Evolutionary conservation across 768 basidiomycete species (phyloP).

Genomic region (Podaxis pistillaris): DNA sequence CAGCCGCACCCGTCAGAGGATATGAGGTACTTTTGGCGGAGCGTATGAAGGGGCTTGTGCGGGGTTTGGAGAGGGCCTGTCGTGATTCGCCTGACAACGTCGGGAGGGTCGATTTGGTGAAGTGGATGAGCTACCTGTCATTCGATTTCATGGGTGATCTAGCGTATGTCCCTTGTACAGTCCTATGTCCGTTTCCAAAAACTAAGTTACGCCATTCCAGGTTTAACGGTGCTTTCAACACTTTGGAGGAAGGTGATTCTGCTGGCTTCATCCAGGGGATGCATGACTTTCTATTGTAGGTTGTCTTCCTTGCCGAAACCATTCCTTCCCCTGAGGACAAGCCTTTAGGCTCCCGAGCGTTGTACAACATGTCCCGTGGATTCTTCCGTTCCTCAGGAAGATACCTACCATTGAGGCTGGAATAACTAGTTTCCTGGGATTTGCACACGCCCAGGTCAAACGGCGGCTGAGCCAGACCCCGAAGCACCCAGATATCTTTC

Average conservation of each 20-base stretch:
- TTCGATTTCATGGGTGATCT: slow-evolving; percentile 39
- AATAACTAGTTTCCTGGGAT: not conserved
- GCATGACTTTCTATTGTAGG: slow-evolving; percentile 25
- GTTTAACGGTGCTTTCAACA: slow-evolving; percentile 27
- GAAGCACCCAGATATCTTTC: not conserved
- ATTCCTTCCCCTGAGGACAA: not conserved
- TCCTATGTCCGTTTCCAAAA: not conserved
- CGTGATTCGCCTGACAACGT: slow-evolving; percentile 14
- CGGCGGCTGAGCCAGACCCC: not conserved
- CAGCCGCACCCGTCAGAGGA: slow-evolving; percentile 33
- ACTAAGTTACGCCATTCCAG: slow-evolving; percentile 15
- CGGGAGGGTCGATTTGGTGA: slow-evolving; percentile 18
- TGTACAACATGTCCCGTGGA: not conserved
- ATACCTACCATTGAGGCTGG: not conserved
- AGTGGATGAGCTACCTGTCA: slow-evolving; percentile 19
- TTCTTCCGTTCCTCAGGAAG: not conserved
- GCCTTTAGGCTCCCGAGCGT: slow-evolving; percentile 2
- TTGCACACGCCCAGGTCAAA: not conserved
- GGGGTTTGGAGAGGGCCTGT: slow-evolving; percentile 21
- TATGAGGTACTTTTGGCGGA: slow-evolving; percentile 33
- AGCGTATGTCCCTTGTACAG: slow-evolving; percentile 25
- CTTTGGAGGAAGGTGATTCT: slow-evolving; percentile 27
- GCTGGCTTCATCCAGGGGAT: slow-evolving; percentile 22
- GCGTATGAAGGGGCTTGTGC: slow-evolving; percentile 21
- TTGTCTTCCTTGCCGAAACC: not conserved